Percentiles rank a stretch among this genome's conserved stretches.
These are phyloP conservation scores for Podila epigama DNA, from an alignment of 192 early-diverging fungal genomes.

Conservation along the genomic window DNA sequence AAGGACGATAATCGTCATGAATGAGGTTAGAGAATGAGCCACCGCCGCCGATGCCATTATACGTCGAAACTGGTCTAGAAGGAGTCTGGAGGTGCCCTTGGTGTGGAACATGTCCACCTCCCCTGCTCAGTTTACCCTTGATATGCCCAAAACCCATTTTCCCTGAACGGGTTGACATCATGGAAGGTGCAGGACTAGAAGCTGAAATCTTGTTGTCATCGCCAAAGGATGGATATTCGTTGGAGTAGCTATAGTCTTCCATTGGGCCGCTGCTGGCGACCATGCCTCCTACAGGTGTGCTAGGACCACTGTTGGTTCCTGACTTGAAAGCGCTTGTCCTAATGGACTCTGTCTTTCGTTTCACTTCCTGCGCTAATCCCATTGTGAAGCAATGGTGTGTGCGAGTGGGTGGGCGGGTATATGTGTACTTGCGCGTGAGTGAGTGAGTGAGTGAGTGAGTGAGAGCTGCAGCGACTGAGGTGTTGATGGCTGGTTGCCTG, in stretches of 20 bases:
- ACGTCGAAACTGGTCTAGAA: neutral
- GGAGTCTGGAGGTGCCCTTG: neutral
- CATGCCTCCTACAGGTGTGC: conserved; percentile 21
- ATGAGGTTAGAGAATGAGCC: conserved; percentile 37
- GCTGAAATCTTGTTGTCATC: conserved; percentile 1
- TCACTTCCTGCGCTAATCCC: conserved; percentile 39
- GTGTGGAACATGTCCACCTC: neutral
- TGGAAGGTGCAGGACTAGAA: conserved; percentile 21
- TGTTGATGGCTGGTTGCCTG: too few relatives aligned
- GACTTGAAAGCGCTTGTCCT: conserved; percentile 14
- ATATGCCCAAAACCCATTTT: conserved; percentile 15
- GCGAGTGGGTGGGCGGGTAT: neutral
- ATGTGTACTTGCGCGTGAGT: neutral
- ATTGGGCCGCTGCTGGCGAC: conserved; percentile 17
- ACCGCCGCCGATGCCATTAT: conserved; percentile 17
- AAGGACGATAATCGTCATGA: conserved; percentile 62
- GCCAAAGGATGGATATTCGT: neutral
- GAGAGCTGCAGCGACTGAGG: too few relatives aligned
- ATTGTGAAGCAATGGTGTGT: neutral
- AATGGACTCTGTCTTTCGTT: conserved; percentile 31
- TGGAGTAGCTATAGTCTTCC: conserved; percentile 33
- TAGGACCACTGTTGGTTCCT: conserved; percentile 4
- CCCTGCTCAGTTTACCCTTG: conserved; percentile 26
- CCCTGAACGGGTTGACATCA: conserved; percentile 8
- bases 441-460: too few relatives aligned